Percentiles rank a stretch among this genome's conserved stretches.
Conservation (phyloP, 306 rosid species). For the Canavalia ensiformis region DNA sequence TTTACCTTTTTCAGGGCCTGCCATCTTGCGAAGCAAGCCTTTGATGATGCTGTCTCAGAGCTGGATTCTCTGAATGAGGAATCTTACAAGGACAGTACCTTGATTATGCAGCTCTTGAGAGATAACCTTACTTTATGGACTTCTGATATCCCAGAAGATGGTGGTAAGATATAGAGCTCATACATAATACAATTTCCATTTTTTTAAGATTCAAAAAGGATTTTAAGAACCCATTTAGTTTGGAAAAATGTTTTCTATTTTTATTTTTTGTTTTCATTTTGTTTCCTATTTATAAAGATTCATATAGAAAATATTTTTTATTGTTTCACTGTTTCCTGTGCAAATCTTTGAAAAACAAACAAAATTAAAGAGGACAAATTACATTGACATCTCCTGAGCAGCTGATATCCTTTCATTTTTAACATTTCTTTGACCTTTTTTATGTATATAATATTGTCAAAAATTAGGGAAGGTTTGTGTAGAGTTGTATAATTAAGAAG, state of each 20-base stretch:
- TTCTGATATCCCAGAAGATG: constrained; percentile 76
- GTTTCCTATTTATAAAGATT: no score
- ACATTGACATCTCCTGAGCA: no score
- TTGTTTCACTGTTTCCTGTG: no score
- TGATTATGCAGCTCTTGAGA: constrained; percentile 81
- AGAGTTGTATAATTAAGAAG: no score
- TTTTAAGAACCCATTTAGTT: background rate
- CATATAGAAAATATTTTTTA: no score
- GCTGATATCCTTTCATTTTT: background rate
- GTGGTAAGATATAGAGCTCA: constrained; percentile 58
- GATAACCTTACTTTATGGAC: constrained; percentile 86
- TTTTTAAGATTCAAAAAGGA: background rate
- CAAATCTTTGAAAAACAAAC: no score
- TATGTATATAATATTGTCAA: background rate
- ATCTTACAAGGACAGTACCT: constrained; percentile 85
- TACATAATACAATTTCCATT: background rate
- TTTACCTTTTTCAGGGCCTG: constrained; percentile 67
- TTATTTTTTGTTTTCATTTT: no score
- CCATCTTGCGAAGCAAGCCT: constrained; percentile 81
- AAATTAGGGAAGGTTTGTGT: no score
- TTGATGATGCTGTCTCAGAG: constrained; percentile 80
- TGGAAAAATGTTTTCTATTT: no score
- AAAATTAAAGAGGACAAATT: no score
- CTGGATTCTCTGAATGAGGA: constrained; percentile 74
- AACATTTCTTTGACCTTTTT: constrained; percentile 1